These are phyloP conservation scores for Effrenium voratum DNA, from an alignment of 73 alveolate genomes.

Conservation along the genomic window DNA sequence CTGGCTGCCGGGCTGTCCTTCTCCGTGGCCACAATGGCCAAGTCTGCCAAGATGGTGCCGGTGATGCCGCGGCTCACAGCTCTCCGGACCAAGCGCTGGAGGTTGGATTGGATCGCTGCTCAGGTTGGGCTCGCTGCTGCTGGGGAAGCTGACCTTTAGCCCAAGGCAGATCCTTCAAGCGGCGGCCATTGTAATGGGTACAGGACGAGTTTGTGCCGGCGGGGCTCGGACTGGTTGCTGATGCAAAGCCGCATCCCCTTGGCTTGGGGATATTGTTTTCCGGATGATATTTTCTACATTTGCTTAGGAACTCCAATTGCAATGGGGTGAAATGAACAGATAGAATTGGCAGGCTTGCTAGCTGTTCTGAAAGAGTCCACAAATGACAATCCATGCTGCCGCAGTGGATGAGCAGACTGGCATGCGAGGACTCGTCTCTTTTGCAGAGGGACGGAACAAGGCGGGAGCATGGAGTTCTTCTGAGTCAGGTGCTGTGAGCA, in stretches of 20 bases:
- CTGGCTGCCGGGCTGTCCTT: constrained; percentile 83
- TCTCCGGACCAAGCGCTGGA: neutral
- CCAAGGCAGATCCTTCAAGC: constrained; percentile 32
- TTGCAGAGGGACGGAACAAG: constrained; percentile 74
- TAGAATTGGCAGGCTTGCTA: too few species aligned
- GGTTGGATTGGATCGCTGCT: neutral
- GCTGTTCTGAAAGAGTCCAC: too few species aligned
- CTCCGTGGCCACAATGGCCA: constrained; percentile 82
- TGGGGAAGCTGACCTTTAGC: constrained; percentile 30
- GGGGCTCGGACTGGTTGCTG: too few species aligned
- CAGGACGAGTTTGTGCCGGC: too few species aligned
- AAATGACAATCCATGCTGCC: too few species aligned
- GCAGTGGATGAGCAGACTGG: too few species aligned
- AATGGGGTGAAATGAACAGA: too few species aligned
- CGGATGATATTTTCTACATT: too few species aligned
- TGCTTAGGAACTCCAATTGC: too few species aligned
- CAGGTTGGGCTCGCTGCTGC: constrained; percentile 58
- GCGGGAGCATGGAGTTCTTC: neutral
- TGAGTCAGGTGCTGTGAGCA: too few species aligned
- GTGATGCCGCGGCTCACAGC: constrained; percentile 30
- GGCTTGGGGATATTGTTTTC: too few species aligned
- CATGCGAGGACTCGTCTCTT: constrained; percentile 74
- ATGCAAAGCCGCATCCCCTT: too few species aligned
- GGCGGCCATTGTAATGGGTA: constrained; percentile 52
- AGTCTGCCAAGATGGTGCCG: constrained; percentile 91